Conservation (phyloP, 2,329 filamentous ascomycete species). For the Phialocephala sp. region DNA sequence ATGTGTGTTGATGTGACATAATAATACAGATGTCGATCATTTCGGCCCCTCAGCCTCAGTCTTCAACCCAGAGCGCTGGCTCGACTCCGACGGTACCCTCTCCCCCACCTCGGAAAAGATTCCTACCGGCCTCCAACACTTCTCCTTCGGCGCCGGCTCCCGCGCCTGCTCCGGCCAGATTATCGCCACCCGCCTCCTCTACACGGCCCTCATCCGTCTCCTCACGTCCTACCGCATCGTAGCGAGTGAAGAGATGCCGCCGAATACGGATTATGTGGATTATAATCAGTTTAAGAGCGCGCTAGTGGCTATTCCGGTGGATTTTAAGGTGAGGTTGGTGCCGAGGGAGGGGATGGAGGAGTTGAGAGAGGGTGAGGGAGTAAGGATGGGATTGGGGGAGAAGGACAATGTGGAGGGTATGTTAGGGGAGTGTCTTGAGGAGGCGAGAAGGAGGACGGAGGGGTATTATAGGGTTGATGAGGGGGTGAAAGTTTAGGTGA, state of each 20-base stretch:
- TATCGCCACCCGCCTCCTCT: slow-evolving; percentile 56
- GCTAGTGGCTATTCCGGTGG: slow-evolving; percentile 62
- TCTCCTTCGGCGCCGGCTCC: slow-evolving; percentile 58
- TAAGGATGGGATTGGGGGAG: no score
- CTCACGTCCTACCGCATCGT: slow-evolving; percentile 56
- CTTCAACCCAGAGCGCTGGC: slow-evolving; percentile 48
- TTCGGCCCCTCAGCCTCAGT: slow-evolving; percentile 51
- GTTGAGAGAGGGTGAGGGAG: no score
- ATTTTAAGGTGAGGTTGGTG: slow-evolving; percentile 63
- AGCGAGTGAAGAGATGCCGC: slow-evolving; percentile 54
- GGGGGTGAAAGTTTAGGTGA: slow-evolving; percentile 22
- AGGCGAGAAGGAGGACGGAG: slow-evolving; percentile 33
- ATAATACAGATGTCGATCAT: slow-evolving; percentile 50
- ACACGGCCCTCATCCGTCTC: slow-evolving; percentile 55
- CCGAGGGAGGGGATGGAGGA: slow-evolving; percentile 50
- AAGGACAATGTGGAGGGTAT: slow-evolving; percentile 14
- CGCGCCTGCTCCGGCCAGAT: slow-evolving; percentile 57
- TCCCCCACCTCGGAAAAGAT: slow-evolving; percentile 40
- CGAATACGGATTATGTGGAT: slow-evolving; percentile 66
- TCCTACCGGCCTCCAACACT: slow-evolving; percentile 45
- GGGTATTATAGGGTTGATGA: slow-evolving; percentile 37
- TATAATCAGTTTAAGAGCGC: slow-evolving; percentile 66
- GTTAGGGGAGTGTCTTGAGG: slow-evolving; percentile 34
- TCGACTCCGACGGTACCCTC: slow-evolving; percentile 19
- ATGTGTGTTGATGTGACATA: background rate